Conservation (phyloP, 176 grass and related monocot species). For the Leersia perrieri region DNA sequence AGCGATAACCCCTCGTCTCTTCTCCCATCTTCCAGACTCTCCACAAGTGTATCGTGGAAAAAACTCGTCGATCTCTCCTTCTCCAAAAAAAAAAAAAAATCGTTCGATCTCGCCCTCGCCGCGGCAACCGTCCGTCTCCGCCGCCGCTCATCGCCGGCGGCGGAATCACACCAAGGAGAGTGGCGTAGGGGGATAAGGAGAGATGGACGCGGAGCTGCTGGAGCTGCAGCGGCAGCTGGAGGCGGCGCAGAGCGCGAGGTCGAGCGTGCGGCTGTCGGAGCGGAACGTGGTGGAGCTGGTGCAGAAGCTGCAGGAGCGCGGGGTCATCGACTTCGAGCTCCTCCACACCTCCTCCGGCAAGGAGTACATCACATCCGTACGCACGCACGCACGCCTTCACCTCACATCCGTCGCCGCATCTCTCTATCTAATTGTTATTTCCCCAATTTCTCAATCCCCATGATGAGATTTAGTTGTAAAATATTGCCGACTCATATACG, state of each 20-base stretch:
- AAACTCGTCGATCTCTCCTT: too few relatives aligned
- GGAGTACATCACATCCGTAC: conserved; percentile 96
- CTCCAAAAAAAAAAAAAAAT: too few relatives aligned
- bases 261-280: conserved; percentile 88
- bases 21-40: neutral
- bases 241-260: conserved; percentile 85
- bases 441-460: neutral
- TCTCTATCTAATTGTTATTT: neutral
- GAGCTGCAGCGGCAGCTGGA: conserved; percentile 95
- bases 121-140: neutral
- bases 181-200: neutral
- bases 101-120: conserved; percentile 32
- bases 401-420: neutral
- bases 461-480: neutral
- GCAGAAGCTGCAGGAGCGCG: conserved; percentile 74
- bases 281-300: conserved; percentile 94
- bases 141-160: conserved; percentile 5
- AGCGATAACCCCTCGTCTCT: neutral
- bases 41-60: conserved; percentile 19
- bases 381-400: neutral
- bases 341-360: conserved; percentile 86
- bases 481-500: neutral
- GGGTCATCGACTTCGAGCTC: conserved; percentile 85
- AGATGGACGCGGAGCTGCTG: conserved; percentile 87
- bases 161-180: neutral